These are phyloP conservation scores for Xerocomus minutiporus DNA, from an alignment of 1,284 basidiomycete genomes.

Conservation along the genomic window DNA sequence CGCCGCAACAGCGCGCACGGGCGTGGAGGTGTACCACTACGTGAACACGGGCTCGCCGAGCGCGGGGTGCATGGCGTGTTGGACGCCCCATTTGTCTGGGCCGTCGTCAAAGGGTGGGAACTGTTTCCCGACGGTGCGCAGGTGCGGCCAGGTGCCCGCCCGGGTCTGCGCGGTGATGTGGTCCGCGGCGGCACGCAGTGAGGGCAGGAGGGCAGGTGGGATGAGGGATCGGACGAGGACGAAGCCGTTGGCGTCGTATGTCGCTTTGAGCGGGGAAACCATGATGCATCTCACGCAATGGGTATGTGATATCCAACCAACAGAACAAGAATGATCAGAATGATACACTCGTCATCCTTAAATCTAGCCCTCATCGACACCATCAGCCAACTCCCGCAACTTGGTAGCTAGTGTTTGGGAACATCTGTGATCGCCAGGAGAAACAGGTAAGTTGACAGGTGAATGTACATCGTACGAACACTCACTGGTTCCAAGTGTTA, in stretches of 20 bases:
- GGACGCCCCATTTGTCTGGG: slow-evolving; percentile 61
- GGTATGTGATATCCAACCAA: no score
- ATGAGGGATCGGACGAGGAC: slow-evolving; percentile 67
- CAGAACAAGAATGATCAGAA: no score
- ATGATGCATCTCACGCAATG: no score
- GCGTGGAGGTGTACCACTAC: slow-evolving; percentile 73
- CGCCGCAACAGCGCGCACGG: no score
- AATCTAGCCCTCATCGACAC: no score
- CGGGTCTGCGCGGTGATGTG: slow-evolving; percentile 55
- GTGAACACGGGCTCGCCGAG: slow-evolving; percentile 57
- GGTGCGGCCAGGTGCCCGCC: slow-evolving; percentile 58
- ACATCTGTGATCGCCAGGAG: no score
- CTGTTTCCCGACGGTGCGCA: slow-evolving; percentile 72
- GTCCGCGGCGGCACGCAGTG: slow-evolving; percentile 51
- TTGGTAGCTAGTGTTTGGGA: no score
- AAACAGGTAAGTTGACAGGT: no score
- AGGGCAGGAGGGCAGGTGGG: slow-evolving; percentile 36
- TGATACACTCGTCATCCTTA: no score
- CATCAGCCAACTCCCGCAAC: no score
- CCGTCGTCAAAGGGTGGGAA: slow-evolving; percentile 69
- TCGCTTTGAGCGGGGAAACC: slow-evolving; percentile 10
- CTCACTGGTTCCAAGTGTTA: no score
- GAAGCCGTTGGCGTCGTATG: slow-evolving; percentile 78
- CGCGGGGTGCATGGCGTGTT: slow-evolving; percentile 76
- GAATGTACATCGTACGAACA: no score